Conservation (phyloP, 176 grass and related monocot genomes). For the Pharus latifolius region DNA sequence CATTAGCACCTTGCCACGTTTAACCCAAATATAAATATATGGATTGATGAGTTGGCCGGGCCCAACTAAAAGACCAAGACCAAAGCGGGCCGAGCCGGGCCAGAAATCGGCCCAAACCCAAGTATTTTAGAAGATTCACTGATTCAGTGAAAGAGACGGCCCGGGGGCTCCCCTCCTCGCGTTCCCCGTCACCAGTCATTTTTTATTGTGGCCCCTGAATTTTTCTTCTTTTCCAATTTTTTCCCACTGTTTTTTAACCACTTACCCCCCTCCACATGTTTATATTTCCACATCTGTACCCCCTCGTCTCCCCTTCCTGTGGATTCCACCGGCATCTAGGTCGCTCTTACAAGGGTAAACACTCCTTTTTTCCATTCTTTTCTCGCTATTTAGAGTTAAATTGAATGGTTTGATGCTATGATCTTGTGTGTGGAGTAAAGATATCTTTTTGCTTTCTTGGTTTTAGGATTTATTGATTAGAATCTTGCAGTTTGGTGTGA, state of each 20-base stretch:
- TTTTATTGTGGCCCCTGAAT: slow-evolving; percentile 21
- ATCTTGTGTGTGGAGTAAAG: not conserved
- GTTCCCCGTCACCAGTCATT: slow-evolving; percentile 19
- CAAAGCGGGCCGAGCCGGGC: too few relatives aligned
- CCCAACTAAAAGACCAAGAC: too few relatives aligned
- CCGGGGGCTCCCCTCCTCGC: not conserved
- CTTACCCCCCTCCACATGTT: slow-evolving; percentile 10
- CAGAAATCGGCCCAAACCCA: not conserved
- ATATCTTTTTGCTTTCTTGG: not conserved
- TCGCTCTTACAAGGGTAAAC: not conserved
- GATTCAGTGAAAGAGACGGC: slow-evolving; percentile 8
- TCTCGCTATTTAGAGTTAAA: not conserved
- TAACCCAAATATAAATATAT: not conserved
- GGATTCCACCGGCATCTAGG: not conserved
- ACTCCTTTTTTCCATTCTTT: not conserved
- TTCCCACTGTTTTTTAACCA: not conserved
- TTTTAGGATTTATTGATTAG: not conserved
- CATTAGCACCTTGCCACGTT: not conserved
- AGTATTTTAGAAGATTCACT: too few relatives aligned
- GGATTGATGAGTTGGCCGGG: too few relatives aligned
- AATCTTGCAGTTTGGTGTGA: not conserved
- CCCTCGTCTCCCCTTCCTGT: not conserved
- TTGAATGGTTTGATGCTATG: not conserved
- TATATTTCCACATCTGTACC: not conserved
- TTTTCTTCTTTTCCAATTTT: not conserved